These are phyloP conservation scores for Extremus antarcticus DNA, from an alignment of 495 filamentous ascomycete genomes.

Conservation along the genomic window DNA sequence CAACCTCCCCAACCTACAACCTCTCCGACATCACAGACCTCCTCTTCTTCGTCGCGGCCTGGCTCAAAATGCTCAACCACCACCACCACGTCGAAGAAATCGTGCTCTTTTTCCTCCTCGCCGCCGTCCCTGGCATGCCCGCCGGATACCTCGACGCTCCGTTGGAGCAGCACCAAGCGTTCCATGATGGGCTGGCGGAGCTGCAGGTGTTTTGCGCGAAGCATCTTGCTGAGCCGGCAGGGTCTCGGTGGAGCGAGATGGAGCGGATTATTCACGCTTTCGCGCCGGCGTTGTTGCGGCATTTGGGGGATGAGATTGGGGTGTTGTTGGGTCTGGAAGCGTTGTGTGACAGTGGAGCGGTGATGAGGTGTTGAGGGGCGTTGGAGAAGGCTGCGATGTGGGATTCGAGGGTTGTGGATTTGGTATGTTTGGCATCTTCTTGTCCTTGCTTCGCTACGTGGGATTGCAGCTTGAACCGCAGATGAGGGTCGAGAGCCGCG, in stretches of 20 bases:
- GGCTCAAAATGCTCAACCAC: neutral
- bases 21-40: conserved; percentile 1
- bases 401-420: neutral
- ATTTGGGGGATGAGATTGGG: conserved; percentile 4
- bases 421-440: neutral
- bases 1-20: neutral
- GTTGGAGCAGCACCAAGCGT: conserved; percentile 1
- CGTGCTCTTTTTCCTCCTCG: conserved; percentile 1
- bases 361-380: neutral
- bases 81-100: conserved; percentile 8
- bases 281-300: neutral
- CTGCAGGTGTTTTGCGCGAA: conserved; percentile 2
- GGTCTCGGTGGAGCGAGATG: neutral
- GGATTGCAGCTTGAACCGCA: too few relatives aligned
- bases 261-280: conserved; percentile 5
- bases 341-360: neutral
- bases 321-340: neutral
- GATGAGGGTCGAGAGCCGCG: too few relatives aligned
- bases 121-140: neutral
- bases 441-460: neutral
- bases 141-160: neutral
- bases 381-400: conserved; percentile 1
- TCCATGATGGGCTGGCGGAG: neutral
- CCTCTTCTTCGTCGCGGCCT: conserved; percentile 1
- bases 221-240: neutral